Base-by-base conservation (phyloP, 768 basidiomycete genomes). In the Leucosporidium yakuticum region DNA sequence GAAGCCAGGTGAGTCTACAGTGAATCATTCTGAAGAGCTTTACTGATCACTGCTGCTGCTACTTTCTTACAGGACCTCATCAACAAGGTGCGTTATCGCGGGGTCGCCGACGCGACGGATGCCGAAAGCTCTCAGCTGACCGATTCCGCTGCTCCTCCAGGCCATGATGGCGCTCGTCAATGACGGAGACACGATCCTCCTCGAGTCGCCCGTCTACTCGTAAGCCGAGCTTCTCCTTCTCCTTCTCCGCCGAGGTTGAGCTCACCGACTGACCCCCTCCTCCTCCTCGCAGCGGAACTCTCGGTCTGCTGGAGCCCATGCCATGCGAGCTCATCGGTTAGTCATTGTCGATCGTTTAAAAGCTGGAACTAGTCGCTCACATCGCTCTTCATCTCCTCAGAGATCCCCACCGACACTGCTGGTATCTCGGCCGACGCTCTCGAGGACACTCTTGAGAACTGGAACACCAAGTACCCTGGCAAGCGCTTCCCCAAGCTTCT, bases 121-220 rank as follows among this genome's bases (percentile, higher is more conserved):
- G 8, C 27, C n/a, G 27, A 53, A 9, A 23, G 21, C 51, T 4
- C 51, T 23, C n/a, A 23, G 25, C 61, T 48, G 29, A 61, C 25
- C 20, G 17, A 50, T 71, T 31, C 62, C 14, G 19, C 31, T 12
- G 64, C 55, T 12, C 4, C 2, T 19, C 39, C 65, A 95, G 90
- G 87, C 87, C 32, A 83, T 90, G 67, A 76, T 82, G 25, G 84
- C 86, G 8, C 79, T 95, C 56, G 80, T 91, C 23, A 86, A 91
- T 75, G 85, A 84, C 5, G 91, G 90, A 19, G 92, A 96, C 76
- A 77, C 86, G 5, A 81, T 94, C 32, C 81, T 96, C 50, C 84
- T 95, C 34, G 92, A 96, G 77, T 84, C 87, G 1, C 90, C 90
- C 8, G 86, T 86, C 60, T 91, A 91, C 75, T 66, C 76, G 73